A percentile compares a stretch with the other conserved stretches of the same genome.
These are phyloP conservation scores for Chenopodium formosanum DNA, from an alignment of 148 eudicot genomes.

Conservation along the genomic window DNA sequence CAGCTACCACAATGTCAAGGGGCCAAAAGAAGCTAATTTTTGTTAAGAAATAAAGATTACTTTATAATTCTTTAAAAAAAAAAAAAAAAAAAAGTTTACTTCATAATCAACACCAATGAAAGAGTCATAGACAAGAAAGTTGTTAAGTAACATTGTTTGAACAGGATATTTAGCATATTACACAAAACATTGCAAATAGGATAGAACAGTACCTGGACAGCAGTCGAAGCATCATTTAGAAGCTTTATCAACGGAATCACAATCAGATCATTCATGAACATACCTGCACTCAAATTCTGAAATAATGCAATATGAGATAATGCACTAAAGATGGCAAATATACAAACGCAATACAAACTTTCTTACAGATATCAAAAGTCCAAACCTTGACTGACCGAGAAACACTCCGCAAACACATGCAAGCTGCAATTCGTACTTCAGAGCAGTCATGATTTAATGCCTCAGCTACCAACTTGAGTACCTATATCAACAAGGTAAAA, in stretches of 20 bases:
- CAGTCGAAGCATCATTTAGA: slow-evolving; percentile 50
- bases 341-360: background rate
- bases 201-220: slow-evolving; percentile 64
- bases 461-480: slow-evolving; percentile 49
- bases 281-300: slow-evolving; percentile 96
- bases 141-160: background rate
- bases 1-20: background rate
- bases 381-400: slow-evolving; percentile 96
- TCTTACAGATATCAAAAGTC: slow-evolving; percentile 14
- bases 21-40: background rate
- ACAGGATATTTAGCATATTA: background rate
- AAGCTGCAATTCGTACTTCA: slow-evolving; percentile 82
- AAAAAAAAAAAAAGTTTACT: background rate
- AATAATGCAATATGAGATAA: slow-evolving; percentile 21
- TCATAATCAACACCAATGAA: background rate
- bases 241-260: slow-evolving; percentile 65
- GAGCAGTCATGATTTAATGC: slow-evolving; percentile 69
- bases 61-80: background rate
- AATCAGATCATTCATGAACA: slow-evolving; percentile 61
- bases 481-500: slow-evolving; percentile 36
- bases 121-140: slow-evolving; percentile 2
- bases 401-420: slow-evolving; percentile 73
- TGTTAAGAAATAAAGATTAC: too few species aligned
- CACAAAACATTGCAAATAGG: slow-evolving; percentile 7
- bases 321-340: background rate